Conservation (phyloP, 805 yeast genomes). For the Saturnispora sanitii region DNA sequence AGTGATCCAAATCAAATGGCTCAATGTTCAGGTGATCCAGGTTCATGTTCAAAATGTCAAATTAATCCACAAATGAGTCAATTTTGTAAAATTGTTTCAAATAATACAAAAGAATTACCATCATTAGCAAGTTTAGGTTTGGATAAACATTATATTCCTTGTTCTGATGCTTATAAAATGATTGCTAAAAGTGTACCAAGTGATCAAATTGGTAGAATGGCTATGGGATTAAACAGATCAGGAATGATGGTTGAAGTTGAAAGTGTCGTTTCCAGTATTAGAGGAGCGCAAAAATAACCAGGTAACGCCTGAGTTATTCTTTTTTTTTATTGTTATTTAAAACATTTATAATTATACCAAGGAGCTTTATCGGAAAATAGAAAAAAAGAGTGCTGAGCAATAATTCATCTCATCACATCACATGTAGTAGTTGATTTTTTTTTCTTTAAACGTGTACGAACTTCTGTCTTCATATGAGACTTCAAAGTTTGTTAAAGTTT, state of each 20-base stretch:
- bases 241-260: constrained; percentile 92
- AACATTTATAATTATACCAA: not conserved
- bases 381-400: no score
- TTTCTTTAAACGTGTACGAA: no score
- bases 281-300: constrained; percentile 64
- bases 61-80: constrained; percentile 79
- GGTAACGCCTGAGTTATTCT: no score
- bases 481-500: no score
- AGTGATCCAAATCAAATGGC: constrained; percentile 19
- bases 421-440: no score
- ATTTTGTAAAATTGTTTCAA: constrained; percentile 78
- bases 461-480: no score
- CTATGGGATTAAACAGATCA: constrained; percentile 59
- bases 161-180: constrained; percentile 84
- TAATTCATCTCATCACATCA: no score
- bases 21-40: constrained; percentile 81
- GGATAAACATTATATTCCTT: constrained; percentile 57
- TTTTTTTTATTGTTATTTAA: not conserved
- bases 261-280: constrained; percentile 72
- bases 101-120: constrained; percentile 14
- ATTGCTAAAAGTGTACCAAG: constrained; percentile 39
- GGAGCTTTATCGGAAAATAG: no score
- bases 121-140: constrained; percentile 23
- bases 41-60: constrained; percentile 77
- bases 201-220: not conserved